Evolutionary conservation across 306 rosid genomes (phyloP).

Genomic region (Mimosa bimucronata): DNA sequence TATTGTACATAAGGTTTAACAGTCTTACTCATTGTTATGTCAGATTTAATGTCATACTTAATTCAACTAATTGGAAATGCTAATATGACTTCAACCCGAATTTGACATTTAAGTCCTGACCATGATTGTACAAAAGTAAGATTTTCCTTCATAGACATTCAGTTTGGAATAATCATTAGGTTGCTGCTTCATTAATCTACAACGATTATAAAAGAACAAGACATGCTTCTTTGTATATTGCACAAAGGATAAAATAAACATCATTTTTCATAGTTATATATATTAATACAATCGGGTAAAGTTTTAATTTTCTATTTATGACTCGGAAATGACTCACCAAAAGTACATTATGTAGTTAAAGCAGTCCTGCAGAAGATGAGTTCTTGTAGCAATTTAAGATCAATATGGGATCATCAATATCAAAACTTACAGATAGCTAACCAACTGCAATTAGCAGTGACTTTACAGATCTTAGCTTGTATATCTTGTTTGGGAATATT

Average conservation of each 20-base stretch:
- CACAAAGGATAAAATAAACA: neutral
- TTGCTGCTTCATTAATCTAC: slow-evolving; percentile 1
- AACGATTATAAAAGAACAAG: neutral
- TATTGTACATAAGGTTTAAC: slow-evolving; percentile 28
- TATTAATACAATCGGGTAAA: neutral
- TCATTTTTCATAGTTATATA: neutral
- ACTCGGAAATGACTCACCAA: slow-evolving; percentile 11
- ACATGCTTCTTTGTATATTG: neutral
- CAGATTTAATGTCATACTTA: slow-evolving; percentile 29
- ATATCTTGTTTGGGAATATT: too few species aligned
- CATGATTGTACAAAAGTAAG: neutral
- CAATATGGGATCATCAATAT: neutral
- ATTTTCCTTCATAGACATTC: neutral
- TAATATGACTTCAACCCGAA: neutral
- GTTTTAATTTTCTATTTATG: neutral
- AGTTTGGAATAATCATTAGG: neutral
- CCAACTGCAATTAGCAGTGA: neutral
- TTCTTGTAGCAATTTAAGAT: neutral
- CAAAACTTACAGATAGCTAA: neutral
- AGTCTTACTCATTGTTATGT: slow-evolving; percentile 25
- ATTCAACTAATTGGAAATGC: neutral
- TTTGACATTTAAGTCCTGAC: neutral
- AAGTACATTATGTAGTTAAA: slow-evolving; percentile 5
- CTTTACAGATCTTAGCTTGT: neutral
- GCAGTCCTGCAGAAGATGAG: neutral